Conservation (phyloP, 805 yeast genomes). For the Candida adriatica region DNA sequence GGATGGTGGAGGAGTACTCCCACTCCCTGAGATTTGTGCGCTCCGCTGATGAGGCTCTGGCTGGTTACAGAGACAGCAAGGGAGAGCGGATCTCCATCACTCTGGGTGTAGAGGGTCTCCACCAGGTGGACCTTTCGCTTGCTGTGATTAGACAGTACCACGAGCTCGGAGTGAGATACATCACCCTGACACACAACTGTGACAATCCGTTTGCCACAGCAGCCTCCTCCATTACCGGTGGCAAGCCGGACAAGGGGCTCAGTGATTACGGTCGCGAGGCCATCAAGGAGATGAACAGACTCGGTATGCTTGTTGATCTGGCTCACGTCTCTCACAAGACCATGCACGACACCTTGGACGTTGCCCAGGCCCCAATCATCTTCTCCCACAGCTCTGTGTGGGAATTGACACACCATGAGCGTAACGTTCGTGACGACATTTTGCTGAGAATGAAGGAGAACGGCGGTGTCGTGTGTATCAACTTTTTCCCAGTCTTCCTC, state of each 20-base stretch:
- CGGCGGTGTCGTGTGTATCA: constrained; percentile 42
- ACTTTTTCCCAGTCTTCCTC: constrained; percentile 38
- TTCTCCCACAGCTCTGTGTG: constrained; percentile 44
- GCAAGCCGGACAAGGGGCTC: constrained; percentile 38
- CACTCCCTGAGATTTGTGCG: constrained; percentile 33
- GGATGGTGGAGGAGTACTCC: constrained; percentile 37
- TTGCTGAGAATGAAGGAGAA: constrained; percentile 31
- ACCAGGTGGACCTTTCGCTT: constrained; percentile 42
- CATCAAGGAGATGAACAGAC: constrained; percentile 41
- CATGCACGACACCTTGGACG: constrained; percentile 36
- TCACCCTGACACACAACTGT: constrained; percentile 48
- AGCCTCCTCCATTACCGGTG: constrained; percentile 40
- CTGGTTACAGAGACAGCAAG: constrained; percentile 23
- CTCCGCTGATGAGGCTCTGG: constrained; percentile 34
- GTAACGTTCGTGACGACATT: constrained; percentile 45
- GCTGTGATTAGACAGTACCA: constrained; percentile 44
- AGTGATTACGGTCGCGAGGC: constrained; percentile 35
- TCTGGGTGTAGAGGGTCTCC: constrained; percentile 50
- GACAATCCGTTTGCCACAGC: constrained; percentile 54
- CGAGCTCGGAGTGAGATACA: constrained; percentile 46
- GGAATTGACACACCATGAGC: constrained; percentile 31
- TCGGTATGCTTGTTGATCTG: constrained; percentile 47
- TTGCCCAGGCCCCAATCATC: constrained; percentile 39
- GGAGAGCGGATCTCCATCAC: constrained; percentile 36
- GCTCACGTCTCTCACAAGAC: constrained; percentile 44